These are phyloP conservation scores for Tarenaya hassleriana DNA, from an alignment of 345 rosid species.

Conservation along the genomic window DNA sequence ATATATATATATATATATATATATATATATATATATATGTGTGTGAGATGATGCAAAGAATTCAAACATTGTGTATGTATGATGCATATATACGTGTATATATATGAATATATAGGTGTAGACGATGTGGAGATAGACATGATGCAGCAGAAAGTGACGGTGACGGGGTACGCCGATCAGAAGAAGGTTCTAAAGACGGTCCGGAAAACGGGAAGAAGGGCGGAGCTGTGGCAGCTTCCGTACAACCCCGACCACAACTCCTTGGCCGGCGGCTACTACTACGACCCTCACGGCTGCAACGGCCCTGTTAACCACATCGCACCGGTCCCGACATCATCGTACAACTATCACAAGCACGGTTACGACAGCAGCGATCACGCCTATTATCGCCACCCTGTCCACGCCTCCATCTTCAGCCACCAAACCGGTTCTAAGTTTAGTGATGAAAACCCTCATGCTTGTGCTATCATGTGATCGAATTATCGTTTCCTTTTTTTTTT, in stretches of 20 bases:
- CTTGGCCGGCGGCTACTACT: constrained; percentile 25
- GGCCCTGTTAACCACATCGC: constrained; percentile 48
- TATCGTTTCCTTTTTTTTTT: background rate
- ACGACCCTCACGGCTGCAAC: constrained; percentile 52
- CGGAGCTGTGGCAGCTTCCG: constrained; percentile 86
- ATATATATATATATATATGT: background rate
- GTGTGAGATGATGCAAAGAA: no score
- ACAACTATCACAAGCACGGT: constrained; percentile 86
- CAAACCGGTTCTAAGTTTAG: constrained; percentile 64
- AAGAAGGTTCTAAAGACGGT: constrained; percentile 70
- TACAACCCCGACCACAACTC: constrained; percentile 44
- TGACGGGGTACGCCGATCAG: constrained; percentile 72
- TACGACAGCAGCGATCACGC: constrained; percentile 44
- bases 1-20: no score
- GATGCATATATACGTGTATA: no score
- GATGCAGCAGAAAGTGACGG: constrained; percentile 69
- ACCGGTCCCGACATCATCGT: constrained; percentile 57
- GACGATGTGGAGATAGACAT: constrained; percentile 69
- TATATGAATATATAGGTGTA: constrained; percentile 38
- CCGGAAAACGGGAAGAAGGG: constrained; percentile 65
- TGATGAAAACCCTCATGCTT: constrained; percentile 83
- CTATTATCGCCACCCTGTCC: constrained; percentile 44
- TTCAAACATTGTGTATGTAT: background rate
- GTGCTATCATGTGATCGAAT: constrained; percentile 53
- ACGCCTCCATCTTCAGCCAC: constrained; percentile 44